phyloP scores from a whole-genome alignment of 176 grass and related monocot species.

The Oryza rufipogon region DNA sequence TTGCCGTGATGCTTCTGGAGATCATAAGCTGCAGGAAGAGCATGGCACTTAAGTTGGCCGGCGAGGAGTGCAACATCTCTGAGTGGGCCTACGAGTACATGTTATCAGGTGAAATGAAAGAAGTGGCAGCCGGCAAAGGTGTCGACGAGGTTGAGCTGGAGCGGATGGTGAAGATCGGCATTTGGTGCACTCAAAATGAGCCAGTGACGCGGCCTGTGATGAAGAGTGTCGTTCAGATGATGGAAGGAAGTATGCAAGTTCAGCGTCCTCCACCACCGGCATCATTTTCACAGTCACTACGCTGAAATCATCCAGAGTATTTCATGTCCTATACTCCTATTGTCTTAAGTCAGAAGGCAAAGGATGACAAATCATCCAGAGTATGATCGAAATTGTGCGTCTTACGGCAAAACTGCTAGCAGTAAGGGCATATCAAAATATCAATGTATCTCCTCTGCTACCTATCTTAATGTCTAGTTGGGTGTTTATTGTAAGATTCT shows the following conservation, averaged over 20 bases:
- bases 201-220: constrained; percentile 44
- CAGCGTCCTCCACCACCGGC: constrained; percentile 34
- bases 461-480: too few relatives aligned
- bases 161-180: constrained; percentile 48
- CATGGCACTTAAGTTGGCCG: constrained; percentile 35
- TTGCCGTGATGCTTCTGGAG: constrained; percentile 58
- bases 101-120: constrained; percentile 23
- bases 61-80: constrained; percentile 35
- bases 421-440: too few relatives aligned
- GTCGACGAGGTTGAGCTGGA: constrained; percentile 39
- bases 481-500: too few relatives aligned
- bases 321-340: too few relatives aligned
- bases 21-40: constrained; percentile 58
- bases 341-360: too few relatives aligned
- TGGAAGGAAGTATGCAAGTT: constrained; percentile 51
- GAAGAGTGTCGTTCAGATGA: constrained; percentile 55
- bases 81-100: constrained; percentile 40
- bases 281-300: constrained; percentile 36
- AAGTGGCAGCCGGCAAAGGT: constrained; percentile 38
- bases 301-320: too few relatives aligned
- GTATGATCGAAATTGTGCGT: too few relatives aligned
- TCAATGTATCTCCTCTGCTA: too few relatives aligned
- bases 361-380: too few relatives aligned
- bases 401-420: too few relatives aligned
- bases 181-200: constrained; percentile 62